These are phyloP conservation scores for Lasiosphaeria miniovina DNA, from an alignment of 495 filamentous ascomycete species.

Conservation along the genomic window DNA sequence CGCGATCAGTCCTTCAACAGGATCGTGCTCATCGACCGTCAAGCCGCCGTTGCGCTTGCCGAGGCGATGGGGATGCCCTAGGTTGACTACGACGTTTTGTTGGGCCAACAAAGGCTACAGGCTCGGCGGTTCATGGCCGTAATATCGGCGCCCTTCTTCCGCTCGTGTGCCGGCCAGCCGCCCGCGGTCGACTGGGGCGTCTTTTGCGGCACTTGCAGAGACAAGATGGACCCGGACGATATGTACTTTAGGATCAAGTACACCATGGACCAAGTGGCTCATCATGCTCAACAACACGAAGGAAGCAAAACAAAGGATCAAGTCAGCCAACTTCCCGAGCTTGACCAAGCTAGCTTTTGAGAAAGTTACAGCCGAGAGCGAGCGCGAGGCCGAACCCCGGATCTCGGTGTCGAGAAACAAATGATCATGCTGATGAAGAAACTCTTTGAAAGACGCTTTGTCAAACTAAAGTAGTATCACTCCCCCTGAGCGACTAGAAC, in stretches of 20 bases:
- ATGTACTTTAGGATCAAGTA: neutral
- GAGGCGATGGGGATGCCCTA: neutral
- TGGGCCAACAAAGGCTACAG: neutral
- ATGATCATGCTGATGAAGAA: too few relatives aligned
- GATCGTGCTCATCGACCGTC: neutral
- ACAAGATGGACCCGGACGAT: neutral
- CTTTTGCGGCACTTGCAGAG: neutral
- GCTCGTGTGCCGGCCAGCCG: neutral
- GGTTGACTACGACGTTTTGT: neutral
- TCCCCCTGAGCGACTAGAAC: too few relatives aligned
- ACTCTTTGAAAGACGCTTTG: too few relatives aligned
- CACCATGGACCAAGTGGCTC: neutral
- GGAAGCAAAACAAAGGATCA: too few relatives aligned
- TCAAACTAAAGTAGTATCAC: too few relatives aligned
- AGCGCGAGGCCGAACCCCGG: too few relatives aligned
- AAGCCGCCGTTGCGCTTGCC: neutral
- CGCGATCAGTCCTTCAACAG: neutral
- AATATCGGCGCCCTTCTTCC: neutral
- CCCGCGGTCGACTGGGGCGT: neutral
- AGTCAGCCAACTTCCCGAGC: too few relatives aligned
- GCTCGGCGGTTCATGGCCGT: neutral
- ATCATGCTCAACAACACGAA: too few relatives aligned
- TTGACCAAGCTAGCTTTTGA: too few relatives aligned
- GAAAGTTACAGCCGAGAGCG: too few relatives aligned
- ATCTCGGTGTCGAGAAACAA: too few relatives aligned